phyloP scores from a whole-genome alignment of 2,329 filamentous ascomycete species.

The Epichloe typhina region DNA sequence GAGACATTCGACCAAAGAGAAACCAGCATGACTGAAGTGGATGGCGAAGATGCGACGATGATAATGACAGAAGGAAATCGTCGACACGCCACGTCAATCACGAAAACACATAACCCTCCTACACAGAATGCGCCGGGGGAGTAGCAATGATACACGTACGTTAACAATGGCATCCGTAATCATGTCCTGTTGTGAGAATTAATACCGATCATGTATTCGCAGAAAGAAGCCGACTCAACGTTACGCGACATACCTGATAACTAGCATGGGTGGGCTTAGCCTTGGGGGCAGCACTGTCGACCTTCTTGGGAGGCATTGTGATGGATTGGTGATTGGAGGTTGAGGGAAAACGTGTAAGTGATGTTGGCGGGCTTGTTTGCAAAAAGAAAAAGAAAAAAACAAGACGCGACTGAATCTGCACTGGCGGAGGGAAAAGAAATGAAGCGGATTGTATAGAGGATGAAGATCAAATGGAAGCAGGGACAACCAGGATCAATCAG shows the following conservation, averaged over 20 bases:
- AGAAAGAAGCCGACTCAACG: neutral
- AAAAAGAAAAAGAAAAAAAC: constrained; percentile 1
- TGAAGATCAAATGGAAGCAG: constrained; percentile 12
- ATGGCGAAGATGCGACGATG: neutral
- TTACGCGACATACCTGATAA: constrained; percentile 39
- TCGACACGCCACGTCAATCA: neutral
- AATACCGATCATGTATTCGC: neutral
- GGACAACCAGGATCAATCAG: constrained; percentile 22
- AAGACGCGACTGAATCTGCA: constrained; percentile 14
- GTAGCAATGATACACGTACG: constrained; percentile 32
- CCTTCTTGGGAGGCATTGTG: constrained; percentile 49
- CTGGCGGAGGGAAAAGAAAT: constrained; percentile 8
- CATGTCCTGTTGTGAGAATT: constrained; percentile 38
- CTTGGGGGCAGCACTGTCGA: constrained; percentile 27
- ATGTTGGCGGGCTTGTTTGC: neutral
- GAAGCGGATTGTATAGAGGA: constrained; percentile 14
- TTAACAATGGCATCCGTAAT: constrained; percentile 48
- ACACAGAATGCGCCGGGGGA: constrained; percentile 23
- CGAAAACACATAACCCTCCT: neutral
- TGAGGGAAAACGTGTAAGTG: constrained; percentile 4
- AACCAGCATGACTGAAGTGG: too few relatives aligned
- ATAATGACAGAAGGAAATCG: neutral
- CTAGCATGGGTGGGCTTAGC: constrained; percentile 41
- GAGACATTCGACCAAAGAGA: neutral
- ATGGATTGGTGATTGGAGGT: constrained; percentile 15